Percentiles rank a stretch among this genome's conserved stretches.
phyloP scores from a whole-genome alignment of 805 yeast species.

The Spathaspora boniae region DNA sequence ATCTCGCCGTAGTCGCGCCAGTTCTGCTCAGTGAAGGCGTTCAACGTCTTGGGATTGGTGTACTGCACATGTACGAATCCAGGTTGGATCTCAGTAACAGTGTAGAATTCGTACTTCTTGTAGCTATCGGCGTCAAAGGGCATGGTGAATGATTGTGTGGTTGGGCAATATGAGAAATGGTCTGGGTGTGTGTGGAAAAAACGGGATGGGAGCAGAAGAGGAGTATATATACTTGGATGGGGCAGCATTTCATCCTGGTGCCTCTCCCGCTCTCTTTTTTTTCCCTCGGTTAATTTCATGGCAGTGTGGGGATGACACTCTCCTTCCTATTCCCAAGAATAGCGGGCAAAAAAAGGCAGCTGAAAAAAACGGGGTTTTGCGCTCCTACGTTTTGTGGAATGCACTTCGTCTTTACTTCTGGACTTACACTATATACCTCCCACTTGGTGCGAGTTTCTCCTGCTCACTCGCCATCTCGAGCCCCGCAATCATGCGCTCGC shows the following conservation, averaged over 20 bases:
- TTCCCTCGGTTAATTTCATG: neutral
- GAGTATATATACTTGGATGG: neutral
- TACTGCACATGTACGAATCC: conserved; percentile 56
- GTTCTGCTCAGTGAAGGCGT: conserved; percentile 53
- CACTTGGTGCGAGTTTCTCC: conserved; percentile 39
- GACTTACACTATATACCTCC: conserved; percentile 46
- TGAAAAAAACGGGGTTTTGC: neutral
- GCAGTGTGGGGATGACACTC: too few relatives aligned
- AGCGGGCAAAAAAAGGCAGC: neutral
- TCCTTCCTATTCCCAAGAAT: too few relatives aligned
- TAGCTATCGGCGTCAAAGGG: conserved; percentile 18
- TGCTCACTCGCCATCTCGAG: conserved; percentile 46
- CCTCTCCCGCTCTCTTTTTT: neutral
- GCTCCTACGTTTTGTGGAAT: conserved; percentile 1
- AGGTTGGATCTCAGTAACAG: conserved; percentile 40
- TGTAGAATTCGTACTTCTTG: conserved; percentile 25
- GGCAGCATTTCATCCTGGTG: neutral
- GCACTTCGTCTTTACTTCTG: conserved; percentile 1
- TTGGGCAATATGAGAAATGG: neutral
- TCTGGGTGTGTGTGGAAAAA: neutral
- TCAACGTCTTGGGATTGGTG: conserved; percentile 57
- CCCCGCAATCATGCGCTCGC: conserved; percentile 54
- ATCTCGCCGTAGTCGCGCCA: conserved; percentile 57
- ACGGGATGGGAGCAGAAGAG: conserved; percentile 1
- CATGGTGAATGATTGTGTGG: conserved; percentile 9